phyloP scores from a whole-genome alignment of 331 rosid genomes.

The Malus hybrid region DNA sequence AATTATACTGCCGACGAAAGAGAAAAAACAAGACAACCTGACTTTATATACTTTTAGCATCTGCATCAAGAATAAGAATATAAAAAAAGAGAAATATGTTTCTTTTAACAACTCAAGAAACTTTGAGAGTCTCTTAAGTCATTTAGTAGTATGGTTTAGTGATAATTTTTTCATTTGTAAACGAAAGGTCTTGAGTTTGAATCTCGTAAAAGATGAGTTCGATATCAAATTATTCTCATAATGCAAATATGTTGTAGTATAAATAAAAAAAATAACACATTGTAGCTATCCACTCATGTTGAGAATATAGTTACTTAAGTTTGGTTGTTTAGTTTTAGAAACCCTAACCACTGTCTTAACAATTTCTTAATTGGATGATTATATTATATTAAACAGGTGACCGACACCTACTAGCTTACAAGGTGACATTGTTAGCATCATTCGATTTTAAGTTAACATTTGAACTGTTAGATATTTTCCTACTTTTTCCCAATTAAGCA shows the following conservation, averaged over 20 bases:
- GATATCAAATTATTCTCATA: background rate
- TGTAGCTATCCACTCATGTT: too few relatives aligned
- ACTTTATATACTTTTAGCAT: background rate
- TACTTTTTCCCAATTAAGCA: background rate
- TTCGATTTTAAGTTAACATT: background rate
- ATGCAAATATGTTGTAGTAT: too few relatives aligned
- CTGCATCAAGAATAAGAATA: background rate
- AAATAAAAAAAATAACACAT: too few relatives aligned
- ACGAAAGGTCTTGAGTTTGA: too few relatives aligned
- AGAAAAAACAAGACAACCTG: background rate
- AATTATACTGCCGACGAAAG: conserved; percentile 1
- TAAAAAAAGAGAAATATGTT: too few relatives aligned
- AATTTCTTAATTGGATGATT: background rate
- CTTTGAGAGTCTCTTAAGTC: background rate
- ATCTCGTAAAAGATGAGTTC: background rate
- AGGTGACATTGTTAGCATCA: background rate
- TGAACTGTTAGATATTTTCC: background rate
- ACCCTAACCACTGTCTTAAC: background rate
- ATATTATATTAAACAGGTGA: background rate
- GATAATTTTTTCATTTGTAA: background rate
- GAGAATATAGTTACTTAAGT: background rate
- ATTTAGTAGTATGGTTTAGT: too few relatives aligned
- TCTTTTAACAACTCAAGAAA: background rate
- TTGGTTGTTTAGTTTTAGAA: background rate
- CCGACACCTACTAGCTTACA: background rate